Evolutionary conservation across 345 rosid genomes (phyloP), one percentile per base, ranked within the genome.

Genomic region (Eucalyptus shirleyi): DNA sequence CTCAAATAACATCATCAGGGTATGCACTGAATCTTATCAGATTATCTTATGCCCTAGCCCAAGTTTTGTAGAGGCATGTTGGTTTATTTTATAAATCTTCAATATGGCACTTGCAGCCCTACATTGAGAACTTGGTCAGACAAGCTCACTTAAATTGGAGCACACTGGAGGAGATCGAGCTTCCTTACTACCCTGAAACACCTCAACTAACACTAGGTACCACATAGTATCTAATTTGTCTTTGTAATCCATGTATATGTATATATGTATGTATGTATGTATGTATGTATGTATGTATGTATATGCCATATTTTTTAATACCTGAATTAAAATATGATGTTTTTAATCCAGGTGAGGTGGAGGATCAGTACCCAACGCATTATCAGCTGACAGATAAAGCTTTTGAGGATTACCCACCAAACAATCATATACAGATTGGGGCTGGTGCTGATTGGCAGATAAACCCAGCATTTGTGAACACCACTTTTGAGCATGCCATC

Each of bases 121-220:
- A 89, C 72, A 65, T 95, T 19, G 94, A 94, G 89, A 91, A 4
- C 45, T 88, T 95, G 94, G 96, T 93, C 28, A 95, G 92, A 90
- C 89, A 93, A 80, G 99, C 99, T 60, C 88, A 95, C 91, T 6
- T 40, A 50, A 91, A 94, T 16, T 95, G 99, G 98, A 8, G 81
- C 77, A 65, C 91, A 24, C 92, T 96, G 88, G 91, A 94, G 90
- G 95, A 92, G 89, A 47, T 90, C 1, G 96, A 94, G 88, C 95
- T 91, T 42, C 56, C 53, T 67, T n/a, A 83, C 89, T 17, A 91
- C 51, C 92, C 89, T 67, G 96, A 94, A 80, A 77, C 67, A n/a
- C 86, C 95, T 77, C 92, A 93, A 67, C 93, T 94, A 44, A 93
- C 96, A 50, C 97, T 92, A 91, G 97, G 99, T 96, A 12, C 47